Evolutionary conservation across 2,329 filamentous ascomycete species (phyloP).

Genomic region (Sphaerulina musiva): DNA sequence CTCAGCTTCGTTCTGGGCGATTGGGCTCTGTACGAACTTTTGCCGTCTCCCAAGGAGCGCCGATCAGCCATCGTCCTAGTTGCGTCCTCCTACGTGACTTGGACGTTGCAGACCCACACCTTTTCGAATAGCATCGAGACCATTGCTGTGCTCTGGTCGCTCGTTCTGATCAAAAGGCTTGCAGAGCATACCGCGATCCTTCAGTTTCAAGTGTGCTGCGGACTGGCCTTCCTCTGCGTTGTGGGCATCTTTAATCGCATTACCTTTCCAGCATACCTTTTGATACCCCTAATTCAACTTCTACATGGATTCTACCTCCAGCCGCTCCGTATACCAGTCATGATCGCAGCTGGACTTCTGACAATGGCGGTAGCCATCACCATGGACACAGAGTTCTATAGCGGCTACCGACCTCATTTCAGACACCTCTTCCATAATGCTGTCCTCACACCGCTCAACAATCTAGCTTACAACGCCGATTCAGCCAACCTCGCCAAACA

Average conservation of each 20-base stretch:
- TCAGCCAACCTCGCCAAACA: constrained; percentile 47
- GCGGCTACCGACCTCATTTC: constrained; percentile 61
- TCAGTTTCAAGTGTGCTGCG: constrained; percentile 65
- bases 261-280: constrained; percentile 87
- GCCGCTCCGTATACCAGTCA: constrained; percentile 43
- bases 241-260: constrained; percentile 94
- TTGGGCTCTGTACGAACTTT: constrained; percentile 91
- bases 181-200: constrained; percentile 70
- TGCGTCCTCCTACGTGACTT: constrained; percentile 95
- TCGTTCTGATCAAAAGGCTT: constrained; percentile 86
- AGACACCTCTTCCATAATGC: constrained; percentile 53
- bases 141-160: constrained; percentile 81
- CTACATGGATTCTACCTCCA: constrained; percentile 78
- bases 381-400: constrained; percentile 81
- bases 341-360: constrained; percentile 58
- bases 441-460: constrained; percentile 49
- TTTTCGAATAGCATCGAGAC: constrained; percentile 98
- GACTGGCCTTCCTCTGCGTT: constrained; percentile 74
- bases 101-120: constrained; percentile 97
- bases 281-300: constrained; percentile 75
- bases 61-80: constrained; percentile 73
- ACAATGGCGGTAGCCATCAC: constrained; percentile 70
- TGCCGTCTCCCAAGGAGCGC: constrained; percentile 65
- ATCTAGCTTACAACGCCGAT: constrained; percentile 47
- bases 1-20: constrained; percentile 95